Evolutionary conservation across 768 basidiomycete species (phyloP).

Genomic region (Rhizopogon vulgaris): DNA sequence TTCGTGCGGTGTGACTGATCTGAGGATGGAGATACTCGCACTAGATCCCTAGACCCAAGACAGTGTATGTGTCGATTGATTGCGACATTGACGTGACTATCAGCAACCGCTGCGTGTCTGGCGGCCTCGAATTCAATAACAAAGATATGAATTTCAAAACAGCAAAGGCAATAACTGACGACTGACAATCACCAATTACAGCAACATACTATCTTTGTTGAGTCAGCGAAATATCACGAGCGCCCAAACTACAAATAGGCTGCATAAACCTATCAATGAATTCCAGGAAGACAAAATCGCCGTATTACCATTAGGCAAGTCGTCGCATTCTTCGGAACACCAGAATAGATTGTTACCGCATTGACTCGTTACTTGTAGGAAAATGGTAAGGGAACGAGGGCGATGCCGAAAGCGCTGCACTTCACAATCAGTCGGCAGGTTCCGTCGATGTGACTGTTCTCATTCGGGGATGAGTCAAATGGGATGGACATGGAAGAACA

Average conservation of each 20-base stretch:
- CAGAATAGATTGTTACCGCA: constrained; percentile 6
- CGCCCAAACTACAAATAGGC: constrained; percentile 20
- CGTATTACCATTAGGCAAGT: constrained; percentile 2
- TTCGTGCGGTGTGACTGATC: constrained; percentile 32
- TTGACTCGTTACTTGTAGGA: constrained; percentile 6
- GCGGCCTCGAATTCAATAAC: background rate
- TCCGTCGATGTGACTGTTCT: background rate
- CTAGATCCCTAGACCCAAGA: background rate
- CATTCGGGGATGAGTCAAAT: constrained; percentile 1
- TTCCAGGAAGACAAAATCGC: constrained; percentile 4
- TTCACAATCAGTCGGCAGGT: constrained; percentile 8
- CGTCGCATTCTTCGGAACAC: constrained; percentile 2
- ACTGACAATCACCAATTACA: background rate
- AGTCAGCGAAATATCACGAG: constrained; percentile 12
- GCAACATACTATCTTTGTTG: background rate
- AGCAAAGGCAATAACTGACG: background rate
- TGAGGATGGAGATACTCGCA: constrained; percentile 19
- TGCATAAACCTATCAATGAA: constrained; percentile 13
- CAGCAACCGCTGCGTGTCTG: background rate
- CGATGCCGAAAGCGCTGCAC: constrained; percentile 8
- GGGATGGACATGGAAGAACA: constrained; percentile 1
- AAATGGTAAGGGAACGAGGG: constrained; percentile 1
- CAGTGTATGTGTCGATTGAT: background rate
- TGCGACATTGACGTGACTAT: constrained; percentile 1
- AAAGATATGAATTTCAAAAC: background rate